phyloP scores from a whole-genome alignment of 2,329 filamentous ascomycete species.

The Hypoxylon sp. region DNA sequence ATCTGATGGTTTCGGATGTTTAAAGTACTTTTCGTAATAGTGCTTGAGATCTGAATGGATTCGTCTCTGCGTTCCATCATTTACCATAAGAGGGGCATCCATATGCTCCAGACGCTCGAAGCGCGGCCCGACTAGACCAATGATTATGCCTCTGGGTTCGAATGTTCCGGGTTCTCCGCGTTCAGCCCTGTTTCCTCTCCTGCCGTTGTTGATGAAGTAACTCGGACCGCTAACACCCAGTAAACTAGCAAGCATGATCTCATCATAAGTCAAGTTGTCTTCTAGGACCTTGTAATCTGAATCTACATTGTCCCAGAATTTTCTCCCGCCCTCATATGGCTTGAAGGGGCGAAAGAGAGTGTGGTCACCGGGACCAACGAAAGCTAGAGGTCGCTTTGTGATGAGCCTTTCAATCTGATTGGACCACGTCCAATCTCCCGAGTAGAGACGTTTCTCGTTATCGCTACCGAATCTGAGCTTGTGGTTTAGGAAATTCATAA shows the following conservation, averaged over 20 bases:
- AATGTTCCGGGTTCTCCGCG: conserved; percentile 36
- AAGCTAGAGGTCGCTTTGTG: conserved; percentile 49
- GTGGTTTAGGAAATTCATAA: conserved; percentile 49
- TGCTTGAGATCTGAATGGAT: conserved; percentile 47
- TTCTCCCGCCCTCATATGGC: conserved; percentile 10
- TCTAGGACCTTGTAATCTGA: conserved; percentile 42
- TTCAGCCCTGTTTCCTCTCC: conserved; percentile 45
- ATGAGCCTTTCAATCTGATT: conserved; percentile 49
- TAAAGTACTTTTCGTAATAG: conserved; percentile 50
- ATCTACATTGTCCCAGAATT: conserved; percentile 51
- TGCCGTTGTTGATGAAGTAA: conserved; percentile 54
- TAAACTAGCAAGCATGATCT: conserved; percentile 55
- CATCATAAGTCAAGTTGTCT: conserved; percentile 55
- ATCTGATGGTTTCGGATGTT: neutral
- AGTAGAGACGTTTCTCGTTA: conserved; percentile 47
- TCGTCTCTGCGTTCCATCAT: neutral
- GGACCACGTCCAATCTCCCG: conserved; percentile 45
- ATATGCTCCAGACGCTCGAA: conserved; percentile 53
- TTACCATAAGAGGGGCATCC: conserved; percentile 48
- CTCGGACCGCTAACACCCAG: conserved; percentile 53
- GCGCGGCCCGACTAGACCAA: conserved; percentile 55
- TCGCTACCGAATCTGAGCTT: conserved; percentile 49
- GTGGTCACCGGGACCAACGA: conserved; percentile 44
- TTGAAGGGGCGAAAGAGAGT: conserved; percentile 46
- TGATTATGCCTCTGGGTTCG: conserved; percentile 52